These are phyloP conservation scores for Strobilomyces confusus DNA, from an alignment of 768 basidiomycete genomes.

Conservation along the genomic window DNA sequence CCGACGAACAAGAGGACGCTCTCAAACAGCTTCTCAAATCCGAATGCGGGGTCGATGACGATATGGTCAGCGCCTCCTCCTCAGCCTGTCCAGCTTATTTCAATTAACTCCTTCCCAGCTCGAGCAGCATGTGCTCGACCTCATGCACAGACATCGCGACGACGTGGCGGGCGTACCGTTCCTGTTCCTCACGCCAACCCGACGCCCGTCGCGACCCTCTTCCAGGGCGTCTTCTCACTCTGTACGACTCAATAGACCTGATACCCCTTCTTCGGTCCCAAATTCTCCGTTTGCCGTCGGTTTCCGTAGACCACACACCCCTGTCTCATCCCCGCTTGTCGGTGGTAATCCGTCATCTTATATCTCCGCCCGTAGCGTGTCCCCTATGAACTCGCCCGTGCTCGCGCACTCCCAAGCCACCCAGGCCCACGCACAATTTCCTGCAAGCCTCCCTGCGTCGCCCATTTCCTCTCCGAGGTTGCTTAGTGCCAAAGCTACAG, in stretches of 20 bases:
- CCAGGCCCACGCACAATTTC: conserved; percentile 57
- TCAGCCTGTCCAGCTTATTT: conserved; percentile 16
- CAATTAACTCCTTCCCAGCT: conserved; percentile 42
- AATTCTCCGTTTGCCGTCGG: conserved; percentile 70
- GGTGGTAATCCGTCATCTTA: conserved; percentile 51
- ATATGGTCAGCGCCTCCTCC: conserved; percentile 47
- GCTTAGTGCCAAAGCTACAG: conserved; percentile 84
- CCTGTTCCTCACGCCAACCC: conserved; percentile 74
- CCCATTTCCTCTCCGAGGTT: conserved; percentile 82
- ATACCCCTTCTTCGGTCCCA: conserved; percentile 73
- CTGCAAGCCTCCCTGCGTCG: conserved; percentile 80
- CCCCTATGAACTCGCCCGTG: conserved; percentile 65
- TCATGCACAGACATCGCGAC: conserved; percentile 95
- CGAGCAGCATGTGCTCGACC: conserved; percentile 85
- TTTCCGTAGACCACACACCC: conserved; percentile 78
- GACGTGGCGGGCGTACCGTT: conserved; percentile 80
- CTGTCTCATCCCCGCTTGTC: conserved; percentile 72
- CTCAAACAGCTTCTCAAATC: conserved; percentile 73
- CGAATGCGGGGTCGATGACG: conserved; percentile 65
- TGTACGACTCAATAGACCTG: conserved; percentile 63
- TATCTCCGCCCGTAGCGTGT: conserved; percentile 49
- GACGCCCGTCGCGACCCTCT: conserved; percentile 76
- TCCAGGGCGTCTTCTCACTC: conserved; percentile 76
- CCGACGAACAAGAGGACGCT: conserved; percentile 82
- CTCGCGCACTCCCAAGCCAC: conserved; percentile 53